Evolutionary conservation across 2,329 filamentous ascomycete species (phyloP), one percentile per base, ranked within the genome.

Genomic region (Fusarium globosum): DNA sequence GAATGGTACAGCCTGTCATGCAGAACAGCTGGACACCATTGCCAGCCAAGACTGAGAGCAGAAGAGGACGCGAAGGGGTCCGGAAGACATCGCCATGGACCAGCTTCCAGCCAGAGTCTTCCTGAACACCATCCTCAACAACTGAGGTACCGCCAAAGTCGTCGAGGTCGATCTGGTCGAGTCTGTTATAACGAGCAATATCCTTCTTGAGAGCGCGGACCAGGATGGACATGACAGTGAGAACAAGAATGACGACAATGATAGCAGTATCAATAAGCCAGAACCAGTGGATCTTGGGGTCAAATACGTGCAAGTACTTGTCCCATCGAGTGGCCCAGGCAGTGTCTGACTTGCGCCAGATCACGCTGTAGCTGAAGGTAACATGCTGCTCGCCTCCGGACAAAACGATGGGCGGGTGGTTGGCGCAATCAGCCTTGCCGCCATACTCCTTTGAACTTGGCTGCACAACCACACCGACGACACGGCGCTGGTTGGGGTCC

Each of bases 271-370:
- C 97, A 84, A 98, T 93, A 56, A 99, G 90, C 68, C 95, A 98
- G 86, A 98, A 97, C 96, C 96, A 99, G 83, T 99, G 96, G 77
- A 99, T 98, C 86, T 96, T 97, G 59, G 96, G 95, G 82, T 98
- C 95, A 80, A 95, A 97, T 36, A 99, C 96, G 79, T 98, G 96
- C 41, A 99, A 88, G 81, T 98, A 98, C 84, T 97, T 98, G 87
- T 99, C 96, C 96, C 96, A 99, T 73, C 96, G 90, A 18, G 96
- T 99, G 35, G 96, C 96, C 92, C 97, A 99, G 2, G 93, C 94
- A 3, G 95, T 98, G 2, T 88, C 80, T 2, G 95, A 98, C 75
- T 91, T 90, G 65, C 88, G 89, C 96, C 96, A 99, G 83, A 92
- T 93, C 20, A 98, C 94, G 74, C 93, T 94, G 85, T 99, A 99